These are phyloP conservation scores for Quercus berberidifolia DNA, from an alignment of 306 rosid genomes.

Conservation along the genomic window DNA sequence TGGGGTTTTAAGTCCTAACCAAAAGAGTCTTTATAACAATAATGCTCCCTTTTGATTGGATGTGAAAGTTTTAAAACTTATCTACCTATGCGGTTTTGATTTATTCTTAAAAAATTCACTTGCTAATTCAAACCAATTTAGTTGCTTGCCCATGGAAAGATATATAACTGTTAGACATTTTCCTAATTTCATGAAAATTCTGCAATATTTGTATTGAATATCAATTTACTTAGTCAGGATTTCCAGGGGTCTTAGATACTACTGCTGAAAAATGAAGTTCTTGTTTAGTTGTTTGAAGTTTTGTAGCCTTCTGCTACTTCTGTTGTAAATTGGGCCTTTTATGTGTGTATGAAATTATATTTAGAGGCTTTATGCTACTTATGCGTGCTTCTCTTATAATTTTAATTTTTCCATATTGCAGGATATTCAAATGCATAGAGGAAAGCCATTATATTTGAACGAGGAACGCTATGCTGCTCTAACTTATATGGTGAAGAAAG, in stretches of 20 bases:
- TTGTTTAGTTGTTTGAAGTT: background rate
- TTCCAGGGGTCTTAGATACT: background rate
- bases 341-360: background rate
- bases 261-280: constrained; percentile 5
- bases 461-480: constrained; percentile 93
- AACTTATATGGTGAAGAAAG: constrained; percentile 66
- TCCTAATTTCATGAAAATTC: background rate
- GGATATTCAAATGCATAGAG: constrained; percentile 83
- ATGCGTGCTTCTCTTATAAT: background rate
- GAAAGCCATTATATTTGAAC: constrained; percentile 86
- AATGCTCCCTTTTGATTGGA: background rate
- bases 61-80: background rate
- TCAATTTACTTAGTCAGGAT: constrained; percentile 3
- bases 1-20: background rate
- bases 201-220: background rate
- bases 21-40: background rate
- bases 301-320: background rate
- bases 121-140: background rate
- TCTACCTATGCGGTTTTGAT: background rate
- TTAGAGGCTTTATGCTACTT: background rate
- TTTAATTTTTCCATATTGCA: constrained; percentile 24
- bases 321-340: background rate
- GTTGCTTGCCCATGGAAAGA: background rate
- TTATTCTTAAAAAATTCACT: background rate
- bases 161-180: background rate